Conservation (phyloP, 2,329 filamentous ascomycete species). For the Lachnum nothofagi region DNA sequence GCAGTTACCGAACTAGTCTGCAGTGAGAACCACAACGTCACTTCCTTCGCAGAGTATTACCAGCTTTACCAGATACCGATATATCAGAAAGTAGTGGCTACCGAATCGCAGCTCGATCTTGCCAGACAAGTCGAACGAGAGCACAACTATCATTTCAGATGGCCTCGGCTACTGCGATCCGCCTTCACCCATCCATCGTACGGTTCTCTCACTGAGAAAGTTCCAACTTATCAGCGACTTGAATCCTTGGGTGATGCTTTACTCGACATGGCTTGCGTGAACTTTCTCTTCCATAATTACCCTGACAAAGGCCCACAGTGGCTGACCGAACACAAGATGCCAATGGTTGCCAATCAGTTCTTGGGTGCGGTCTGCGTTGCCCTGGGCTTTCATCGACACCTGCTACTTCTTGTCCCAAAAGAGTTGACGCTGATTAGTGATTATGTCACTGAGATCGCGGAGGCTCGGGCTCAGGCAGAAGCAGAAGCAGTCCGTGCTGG, state of each 20-base stretch:
- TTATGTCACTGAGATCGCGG: slow-evolving; percentile 55
- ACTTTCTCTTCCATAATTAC: slow-evolving; percentile 72
- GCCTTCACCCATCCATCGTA: slow-evolving; percentile 88
- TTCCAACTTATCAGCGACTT: slow-evolving; percentile 84
- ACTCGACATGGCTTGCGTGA: slow-evolving; percentile 79
- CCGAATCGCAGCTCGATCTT: slow-evolving; percentile 64
- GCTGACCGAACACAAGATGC: slow-evolving; percentile 98
- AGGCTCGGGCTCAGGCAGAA: slow-evolving; percentile 42
- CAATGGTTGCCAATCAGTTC: slow-evolving; percentile 98
- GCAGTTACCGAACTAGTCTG: slow-evolving; percentile 67
- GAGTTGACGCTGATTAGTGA: slow-evolving; percentile 44
- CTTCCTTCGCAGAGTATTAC: slow-evolving; percentile 68
- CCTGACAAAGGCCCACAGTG: slow-evolving; percentile 85
- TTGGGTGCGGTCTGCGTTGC: slow-evolving; percentile 74
- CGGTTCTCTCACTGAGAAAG: slow-evolving; percentile 65
- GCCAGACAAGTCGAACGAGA: slow-evolving; percentile 55
- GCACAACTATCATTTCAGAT: slow-evolving; percentile 63
- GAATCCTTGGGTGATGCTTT: slow-evolving; percentile 90
- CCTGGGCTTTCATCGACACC: slow-evolving; percentile 70
- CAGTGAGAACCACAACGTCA: slow-evolving; percentile 64
- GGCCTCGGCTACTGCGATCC: slow-evolving; percentile 71
- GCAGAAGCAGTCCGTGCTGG: slow-evolving; percentile 33
- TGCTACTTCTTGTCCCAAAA: slow-evolving; percentile 50
- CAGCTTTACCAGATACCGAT: slow-evolving; percentile 60
- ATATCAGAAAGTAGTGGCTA: slow-evolving; percentile 61